phyloP scores from a whole-genome alignment of 768 basidiomycete species.

The Trametes cinnabarina region DNA sequence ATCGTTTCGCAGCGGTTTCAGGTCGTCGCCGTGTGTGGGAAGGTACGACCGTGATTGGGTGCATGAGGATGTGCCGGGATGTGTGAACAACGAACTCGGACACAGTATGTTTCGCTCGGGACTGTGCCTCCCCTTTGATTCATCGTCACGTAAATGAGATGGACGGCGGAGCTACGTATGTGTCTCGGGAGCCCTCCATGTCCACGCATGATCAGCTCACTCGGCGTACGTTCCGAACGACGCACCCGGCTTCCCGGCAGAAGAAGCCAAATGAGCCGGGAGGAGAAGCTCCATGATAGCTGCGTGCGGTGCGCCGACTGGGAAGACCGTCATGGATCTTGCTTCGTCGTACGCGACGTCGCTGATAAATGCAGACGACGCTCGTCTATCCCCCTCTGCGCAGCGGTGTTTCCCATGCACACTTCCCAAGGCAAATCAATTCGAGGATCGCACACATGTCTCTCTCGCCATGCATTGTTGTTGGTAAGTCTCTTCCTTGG shows the following conservation, averaged over 20 bases:
- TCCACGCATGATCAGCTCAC: no score
- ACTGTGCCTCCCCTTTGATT: no score
- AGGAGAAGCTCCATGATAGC: neutral
- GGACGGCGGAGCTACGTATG: no score
- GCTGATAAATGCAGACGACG: neutral
- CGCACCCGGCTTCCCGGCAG: neutral
- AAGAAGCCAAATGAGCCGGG: neutral
- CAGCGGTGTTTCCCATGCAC: neutral
- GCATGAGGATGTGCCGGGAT: no score
- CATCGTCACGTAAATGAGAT: no score
- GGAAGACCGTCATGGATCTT: neutral
- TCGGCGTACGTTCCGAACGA: no score
- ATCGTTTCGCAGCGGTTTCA: no score
- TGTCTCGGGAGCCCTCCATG: no score
- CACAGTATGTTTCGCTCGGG: no score
- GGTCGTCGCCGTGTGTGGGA: no score
- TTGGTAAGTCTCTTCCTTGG: neutral
- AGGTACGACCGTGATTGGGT: no score
- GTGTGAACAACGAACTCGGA: no score
- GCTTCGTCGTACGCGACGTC: neutral
- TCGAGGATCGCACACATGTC: neutral
- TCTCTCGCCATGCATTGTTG: neutral
- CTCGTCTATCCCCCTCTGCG: neutral
- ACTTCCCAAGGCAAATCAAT: neutral
- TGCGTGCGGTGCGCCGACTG: neutral